phyloP scores from a whole-genome alignment of 495 filamentous ascomycete species.

The Wilcoxina mikolae region DNA sequence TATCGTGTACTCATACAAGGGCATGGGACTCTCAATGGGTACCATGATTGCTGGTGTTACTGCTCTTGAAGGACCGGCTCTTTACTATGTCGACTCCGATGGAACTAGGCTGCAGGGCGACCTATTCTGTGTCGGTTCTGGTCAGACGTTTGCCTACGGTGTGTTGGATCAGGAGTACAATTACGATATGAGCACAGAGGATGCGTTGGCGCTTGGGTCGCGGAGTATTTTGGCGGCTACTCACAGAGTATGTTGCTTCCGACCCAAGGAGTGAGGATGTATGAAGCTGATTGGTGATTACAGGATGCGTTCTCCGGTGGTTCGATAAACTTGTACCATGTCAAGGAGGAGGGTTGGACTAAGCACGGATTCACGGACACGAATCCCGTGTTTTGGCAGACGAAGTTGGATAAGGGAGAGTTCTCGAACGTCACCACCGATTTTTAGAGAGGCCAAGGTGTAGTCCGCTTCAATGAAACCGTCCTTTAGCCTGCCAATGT shows the following conservation, averaged over 20 bases:
- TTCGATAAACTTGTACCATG: constrained; percentile 95
- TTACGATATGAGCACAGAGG: constrained; percentile 71
- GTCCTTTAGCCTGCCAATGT: too few species aligned
- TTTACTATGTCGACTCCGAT: constrained; percentile 98
- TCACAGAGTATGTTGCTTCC: constrained; percentile 41
- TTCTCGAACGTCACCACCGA: constrained; percentile 90
- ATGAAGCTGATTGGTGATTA: constrained; percentile 4
- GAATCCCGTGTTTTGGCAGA: constrained; percentile 97
- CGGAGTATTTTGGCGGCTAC: constrained; percentile 92
- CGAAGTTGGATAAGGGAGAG: constrained; percentile 92
- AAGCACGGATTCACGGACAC: constrained; percentile 95
- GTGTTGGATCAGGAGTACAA: constrained; percentile 89
- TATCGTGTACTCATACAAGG: constrained; percentile 95
- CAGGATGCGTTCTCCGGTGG: constrained; percentile 90
- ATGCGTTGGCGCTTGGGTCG: constrained; percentile 77
- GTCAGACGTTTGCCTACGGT: constrained; percentile 97
- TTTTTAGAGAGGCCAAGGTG: constrained; percentile 31
- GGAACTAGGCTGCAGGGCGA: constrained; percentile 85
- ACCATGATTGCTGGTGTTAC: constrained; percentile 99
- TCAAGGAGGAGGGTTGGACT: constrained; percentile 96
- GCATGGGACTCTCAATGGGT: constrained; percentile 93
- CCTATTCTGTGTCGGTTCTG: constrained; percentile 93
- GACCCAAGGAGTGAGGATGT: background rate
- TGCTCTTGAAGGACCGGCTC: constrained; percentile 83
- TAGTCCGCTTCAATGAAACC: too few species aligned